These are phyloP conservation scores for Oryza glumipatula DNA, from an alignment of 176 grass and related monocot genomes.

Conservation along the genomic window DNA sequence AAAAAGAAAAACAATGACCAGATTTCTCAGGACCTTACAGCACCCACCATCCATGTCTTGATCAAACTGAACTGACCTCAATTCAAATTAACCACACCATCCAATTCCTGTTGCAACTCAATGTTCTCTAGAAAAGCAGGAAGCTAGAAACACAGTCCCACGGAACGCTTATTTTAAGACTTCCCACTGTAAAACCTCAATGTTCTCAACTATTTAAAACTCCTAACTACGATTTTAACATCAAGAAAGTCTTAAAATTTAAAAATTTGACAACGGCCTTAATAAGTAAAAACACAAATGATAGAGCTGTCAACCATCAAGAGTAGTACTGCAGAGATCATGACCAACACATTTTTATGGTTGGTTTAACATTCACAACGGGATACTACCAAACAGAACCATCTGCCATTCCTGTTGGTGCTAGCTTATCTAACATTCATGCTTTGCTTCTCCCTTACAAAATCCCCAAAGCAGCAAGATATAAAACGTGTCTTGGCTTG, in stretches of 20 bases:
- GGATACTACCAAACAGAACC: not conserved
- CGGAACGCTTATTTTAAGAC: too few relatives aligned
- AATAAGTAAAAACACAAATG: too few relatives aligned
- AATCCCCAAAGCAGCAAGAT: not conserved
- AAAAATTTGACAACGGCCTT: too few relatives aligned
- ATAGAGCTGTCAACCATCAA: not conserved
- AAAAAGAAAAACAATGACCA: too few relatives aligned
- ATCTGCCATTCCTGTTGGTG: not conserved
- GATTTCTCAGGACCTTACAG: too few relatives aligned
- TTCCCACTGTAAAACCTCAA: too few relatives aligned
- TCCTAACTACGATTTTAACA: too few relatives aligned
- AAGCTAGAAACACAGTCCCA: not conserved
- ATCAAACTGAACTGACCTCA: too few relatives aligned
- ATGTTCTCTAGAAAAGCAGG: not conserved
- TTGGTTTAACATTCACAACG: not conserved
- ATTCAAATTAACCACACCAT: too few relatives aligned
- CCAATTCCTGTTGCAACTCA: not conserved
- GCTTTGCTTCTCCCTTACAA: not conserved
- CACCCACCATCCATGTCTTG: too few relatives aligned
- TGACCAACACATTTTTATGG: not conserved
- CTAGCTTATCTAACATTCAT: not conserved
- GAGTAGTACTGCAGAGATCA: not conserved
- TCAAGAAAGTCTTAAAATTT: too few relatives aligned
- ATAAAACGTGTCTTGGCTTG: not conserved
- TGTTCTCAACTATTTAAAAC: too few relatives aligned